Base-by-base conservation (phyloP, 441 rosid genomes). In the Euphorbia corollata region DNA sequence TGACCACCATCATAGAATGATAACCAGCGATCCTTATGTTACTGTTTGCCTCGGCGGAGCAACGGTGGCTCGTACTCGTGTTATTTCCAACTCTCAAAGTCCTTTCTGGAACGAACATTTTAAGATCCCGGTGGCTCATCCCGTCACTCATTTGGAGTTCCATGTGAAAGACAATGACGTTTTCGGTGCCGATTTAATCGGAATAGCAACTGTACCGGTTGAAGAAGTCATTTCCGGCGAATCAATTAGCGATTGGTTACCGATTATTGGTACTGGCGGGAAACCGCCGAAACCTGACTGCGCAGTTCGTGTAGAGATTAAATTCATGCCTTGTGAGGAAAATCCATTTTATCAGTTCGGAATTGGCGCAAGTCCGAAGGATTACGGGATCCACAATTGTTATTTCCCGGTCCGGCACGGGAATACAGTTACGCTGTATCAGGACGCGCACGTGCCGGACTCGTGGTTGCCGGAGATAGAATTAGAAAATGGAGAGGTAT, bases 11-110 rank as follows among this genome's bases (percentile, higher is more conserved):
- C 69, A 71, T 24, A 84, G 78, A 57, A 87, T 89, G 65, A 89
- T 91, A 68, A 91, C 96, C 59, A 91, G 96, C 77, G 97, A 91
- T 23, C 94, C 97, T 3, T 91, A 91, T 73, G 96, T 89, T n/a
- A 86, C 87, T 4, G 93, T 87, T 54, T 81, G 88, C 64, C 68
- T 89, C 5, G 83, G 83, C 2, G 90, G 86, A 2, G 93, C 89
- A 8, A 89, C 82, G 48, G 92, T 91, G 36, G 97, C 96, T 0
- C 86, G 96, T 12, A 91, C 96, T 8, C 89, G 90, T 43, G 94
- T 91, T 45, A 87, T 87, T 50, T 63, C 84, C 5, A 89, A 89
- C 76, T 78, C 83, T 0, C 87, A 86, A 38, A 61, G 76, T 67
- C 97, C 97, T 0, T 32, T 50, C 45, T 91, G 97, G 96, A 82